Evolutionary conservation across 805 yeast genomes (phyloP), one percentile per base, ranked within the genome.

Genomic region (Diddensiella caesifluorescens): DNA sequence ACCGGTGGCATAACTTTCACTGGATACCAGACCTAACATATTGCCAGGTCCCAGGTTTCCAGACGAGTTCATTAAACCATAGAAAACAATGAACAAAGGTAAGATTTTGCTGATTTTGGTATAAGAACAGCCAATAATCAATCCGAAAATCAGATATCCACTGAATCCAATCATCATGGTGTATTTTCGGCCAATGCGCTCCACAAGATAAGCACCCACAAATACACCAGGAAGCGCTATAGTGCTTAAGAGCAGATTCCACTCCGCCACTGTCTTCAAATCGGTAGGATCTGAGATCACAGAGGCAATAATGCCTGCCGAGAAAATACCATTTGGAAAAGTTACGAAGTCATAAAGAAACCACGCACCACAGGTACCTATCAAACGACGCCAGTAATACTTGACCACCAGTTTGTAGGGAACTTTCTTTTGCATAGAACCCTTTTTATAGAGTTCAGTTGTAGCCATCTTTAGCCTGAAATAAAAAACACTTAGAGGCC

Each of bases 11-110:
- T 70, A 83, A 4, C 76, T 69, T 61, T 83, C 90, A 20, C 83
- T 73, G 7, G 81, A 69, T 1, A 70, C 64, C 43, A 84, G 68
- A 9, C 90, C 90, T 70, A 83, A 65, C 70, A 74, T 75, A 56
- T 82, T 73, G 47, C 92, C 92, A 2, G 92, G 92, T 1, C 92
- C 92, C 51, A 80, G 65, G 61, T 82, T 83, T 53, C 89, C 88
- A 51, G 69, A 61, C 10, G 78, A 73, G 67, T 74, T 76, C 78
- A 83, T 77, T 18, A 83, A 61, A 22, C 89, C 90, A 59, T 82
- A 83, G 57, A 83, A 77, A 32, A 83, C 68, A 45, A 83, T 73
- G 59, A 83, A 83, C 25, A 81, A 64, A 16, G 81, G 77, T 13
- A 75, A 68, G 44, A 80, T 80, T 31, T 74, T 72, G 23, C 64